Evolutionary conservation across 2,329 filamentous ascomycete genomes (phyloP), one percentile per base, ranked within the genome.

Genomic region (Seiridium cupressi): DNA sequence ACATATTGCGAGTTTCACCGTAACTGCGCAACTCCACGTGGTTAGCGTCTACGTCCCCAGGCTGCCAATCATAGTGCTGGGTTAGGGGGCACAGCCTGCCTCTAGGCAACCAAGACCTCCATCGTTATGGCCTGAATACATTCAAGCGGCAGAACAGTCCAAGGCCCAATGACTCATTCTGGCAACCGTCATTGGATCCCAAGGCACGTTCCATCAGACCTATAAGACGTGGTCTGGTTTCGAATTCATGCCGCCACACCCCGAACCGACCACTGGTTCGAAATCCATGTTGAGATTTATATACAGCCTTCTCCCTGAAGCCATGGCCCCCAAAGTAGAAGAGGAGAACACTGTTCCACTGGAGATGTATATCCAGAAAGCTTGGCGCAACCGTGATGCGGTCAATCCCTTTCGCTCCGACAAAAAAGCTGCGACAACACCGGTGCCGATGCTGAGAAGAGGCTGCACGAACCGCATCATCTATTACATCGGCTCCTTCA

Each of bases 401-500:
- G 7, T 55, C 9, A 42, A 44, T 9, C 51, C 51, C 1, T 55
- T 55, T 44, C 32, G 49, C 18, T 26, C 18, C 1, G 34, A 36
- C n/a, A 5, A 9, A n/a, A 8, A 32, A 18, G 8, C 32, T 11
- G 0, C 49, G 13, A n/a, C 32, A 32, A 6, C 13, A 7, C 46
- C 44, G 6, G 8, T 44, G 11, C 60, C 60, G 10, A 13, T 44
- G 3, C 60, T 67, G n/a, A 34, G 31, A 32, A 55, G 38, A 11
- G 53, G 46, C 48, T 46, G 57, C 18, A 57, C 13, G 48, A 66
- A 65, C 55, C 62, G 59, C 7, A 67, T 77, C n/a, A 61, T 77
- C 1, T 31, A 77, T 1, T 77, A 68, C 56, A 73, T 73, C 1
- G 75, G 75, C 0, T 70, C 69, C 8, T 77, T 77, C 64, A 76